These are phyloP conservation scores for Boletus subparvulus DNA, from an alignment of 768 basidiomycete species.

Conservation along the genomic window DNA sequence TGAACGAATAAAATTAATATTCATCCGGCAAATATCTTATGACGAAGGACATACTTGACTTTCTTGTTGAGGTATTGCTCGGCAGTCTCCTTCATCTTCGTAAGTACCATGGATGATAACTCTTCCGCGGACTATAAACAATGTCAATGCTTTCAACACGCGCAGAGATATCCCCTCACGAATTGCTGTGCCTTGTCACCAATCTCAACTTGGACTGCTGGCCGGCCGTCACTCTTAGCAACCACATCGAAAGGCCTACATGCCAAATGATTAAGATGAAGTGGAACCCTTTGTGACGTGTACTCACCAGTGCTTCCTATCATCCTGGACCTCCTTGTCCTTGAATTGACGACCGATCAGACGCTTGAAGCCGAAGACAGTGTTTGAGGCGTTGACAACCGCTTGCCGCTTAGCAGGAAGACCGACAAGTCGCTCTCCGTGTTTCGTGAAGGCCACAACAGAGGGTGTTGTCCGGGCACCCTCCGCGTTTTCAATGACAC, in stretches of 20 bases:
- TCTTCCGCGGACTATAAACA: slow-evolving; percentile 73
- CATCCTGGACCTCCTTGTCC: slow-evolving; percentile 92
- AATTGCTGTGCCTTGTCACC: slow-evolving; percentile 79
- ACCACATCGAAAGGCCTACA: slow-evolving; percentile 81
- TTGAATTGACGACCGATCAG: slow-evolving; percentile 91
- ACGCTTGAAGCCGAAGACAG: slow-evolving; percentile 92
- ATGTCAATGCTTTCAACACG: slow-evolving; percentile 5
- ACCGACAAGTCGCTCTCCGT: slow-evolving; percentile 94
- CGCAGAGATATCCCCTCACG: slow-evolving; percentile 47
- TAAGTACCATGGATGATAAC: slow-evolving; percentile 82
- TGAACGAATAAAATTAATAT: slow-evolving; percentile 26
- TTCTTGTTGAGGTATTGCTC: slow-evolving; percentile 91
- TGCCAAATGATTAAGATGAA: background rate
- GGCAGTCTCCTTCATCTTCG: slow-evolving; percentile 96
- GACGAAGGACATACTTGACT: slow-evolving; percentile 68
- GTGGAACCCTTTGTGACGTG: background rate
- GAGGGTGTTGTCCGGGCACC: slow-evolving; percentile 98
- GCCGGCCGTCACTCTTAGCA: slow-evolving; percentile 67
- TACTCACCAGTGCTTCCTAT: slow-evolving; percentile 77
- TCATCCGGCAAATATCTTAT: background rate
- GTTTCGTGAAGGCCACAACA: slow-evolving; percentile 98
- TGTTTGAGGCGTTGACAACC: slow-evolving; percentile 92
- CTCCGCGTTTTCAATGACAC: slow-evolving; percentile 97
- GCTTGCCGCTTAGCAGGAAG: slow-evolving; percentile 97
- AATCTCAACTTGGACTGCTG: slow-evolving; percentile 82